These are phyloP conservation scores for Pholiota molesta DNA, from an alignment of 768 basidiomycete species.

Conservation along the genomic window DNA sequence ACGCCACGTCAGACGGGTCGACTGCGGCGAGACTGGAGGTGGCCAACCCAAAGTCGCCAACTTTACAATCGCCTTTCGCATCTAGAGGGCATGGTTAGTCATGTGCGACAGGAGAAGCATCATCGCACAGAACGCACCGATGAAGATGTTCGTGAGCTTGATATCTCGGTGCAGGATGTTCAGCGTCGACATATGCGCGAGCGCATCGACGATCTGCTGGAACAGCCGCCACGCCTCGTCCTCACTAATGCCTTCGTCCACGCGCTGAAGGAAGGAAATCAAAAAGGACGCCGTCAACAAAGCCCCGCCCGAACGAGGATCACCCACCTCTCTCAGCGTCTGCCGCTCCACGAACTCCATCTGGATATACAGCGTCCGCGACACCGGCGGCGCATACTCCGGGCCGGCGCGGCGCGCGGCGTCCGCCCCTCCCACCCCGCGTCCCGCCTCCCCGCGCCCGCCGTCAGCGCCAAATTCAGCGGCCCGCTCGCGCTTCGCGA, in stretches of 20 bases:
- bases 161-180: conserved; percentile 92
- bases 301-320: neutral
- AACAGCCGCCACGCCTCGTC: conserved; percentile 91
- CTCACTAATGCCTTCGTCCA: conserved; percentile 80
- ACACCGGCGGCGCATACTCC: conserved; percentile 31
- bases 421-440: neutral
- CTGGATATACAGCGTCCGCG: conserved; percentile 86
- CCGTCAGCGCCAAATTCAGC: conserved; percentile 29
- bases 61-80: conserved; percentile 85
- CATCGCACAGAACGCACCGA: conserved; percentile 52
- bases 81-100: conserved; percentile 43
- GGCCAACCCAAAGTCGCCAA: conserved; percentile 93
- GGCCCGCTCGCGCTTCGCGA: conserved; percentile 7
- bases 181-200: conserved; percentile 85
- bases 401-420: neutral
- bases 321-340: conserved; percentile 77
- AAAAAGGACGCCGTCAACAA: neutral
- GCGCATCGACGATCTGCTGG: conserved; percentile 86
- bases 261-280: conserved; percentile 44
- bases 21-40: conserved; percentile 81
- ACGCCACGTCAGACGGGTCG: conserved; percentile 69
- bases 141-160: conserved; percentile 93
- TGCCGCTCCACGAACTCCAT: conserved; percentile 96
- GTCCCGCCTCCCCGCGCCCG: conserved; percentile 16
- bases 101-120: neutral